phyloP scores from a whole-genome alignment of 441 rosid genomes.

The Pelargonium citronellum region DNA sequence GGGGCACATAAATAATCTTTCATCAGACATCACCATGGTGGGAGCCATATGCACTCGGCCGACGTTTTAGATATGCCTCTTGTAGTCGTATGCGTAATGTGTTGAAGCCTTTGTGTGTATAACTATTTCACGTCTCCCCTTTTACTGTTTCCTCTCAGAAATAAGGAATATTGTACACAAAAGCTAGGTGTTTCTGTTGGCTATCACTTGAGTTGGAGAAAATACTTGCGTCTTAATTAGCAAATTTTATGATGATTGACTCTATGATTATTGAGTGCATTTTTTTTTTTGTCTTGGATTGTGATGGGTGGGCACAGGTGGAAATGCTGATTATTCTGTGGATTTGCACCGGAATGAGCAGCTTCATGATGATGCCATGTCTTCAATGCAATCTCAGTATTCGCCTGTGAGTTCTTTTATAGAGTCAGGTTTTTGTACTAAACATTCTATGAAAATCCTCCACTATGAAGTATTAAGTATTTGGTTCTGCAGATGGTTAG shows the following conservation, averaged over 20 bases:
- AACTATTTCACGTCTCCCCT: background rate
- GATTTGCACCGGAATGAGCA: slow-evolving; percentile 96
- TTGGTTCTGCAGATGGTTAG: slow-evolving; percentile 65
- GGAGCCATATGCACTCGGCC: too few relatives aligned
- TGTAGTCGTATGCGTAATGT: background rate
- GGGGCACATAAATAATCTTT: too few relatives aligned
- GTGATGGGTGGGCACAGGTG: slow-evolving; percentile 44
- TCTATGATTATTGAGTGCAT: background rate
- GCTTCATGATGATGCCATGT: slow-evolving; percentile 74
- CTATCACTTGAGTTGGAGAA: background rate
- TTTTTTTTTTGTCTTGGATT: background rate
- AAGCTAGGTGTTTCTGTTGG: slow-evolving; percentile 49
- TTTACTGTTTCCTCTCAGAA: background rate
- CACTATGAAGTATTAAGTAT: slow-evolving; percentile 17
- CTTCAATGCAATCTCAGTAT: slow-evolving; percentile 95
- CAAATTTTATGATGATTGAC: background rate
- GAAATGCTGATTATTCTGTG: slow-evolving; percentile 76
- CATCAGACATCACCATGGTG: too few relatives aligned
- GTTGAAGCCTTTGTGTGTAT: background rate
- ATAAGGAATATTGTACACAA: background rate
- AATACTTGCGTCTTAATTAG: background rate
- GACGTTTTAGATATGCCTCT: too few relatives aligned
- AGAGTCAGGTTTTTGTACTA: background rate
- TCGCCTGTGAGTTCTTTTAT: slow-evolving; percentile 57
- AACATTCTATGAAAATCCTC: slow-evolving; percentile 10